These are phyloP conservation scores for Aegilops speltoides DNA, from an alignment of 176 grass and related monocot species.

Conservation along the genomic window DNA sequence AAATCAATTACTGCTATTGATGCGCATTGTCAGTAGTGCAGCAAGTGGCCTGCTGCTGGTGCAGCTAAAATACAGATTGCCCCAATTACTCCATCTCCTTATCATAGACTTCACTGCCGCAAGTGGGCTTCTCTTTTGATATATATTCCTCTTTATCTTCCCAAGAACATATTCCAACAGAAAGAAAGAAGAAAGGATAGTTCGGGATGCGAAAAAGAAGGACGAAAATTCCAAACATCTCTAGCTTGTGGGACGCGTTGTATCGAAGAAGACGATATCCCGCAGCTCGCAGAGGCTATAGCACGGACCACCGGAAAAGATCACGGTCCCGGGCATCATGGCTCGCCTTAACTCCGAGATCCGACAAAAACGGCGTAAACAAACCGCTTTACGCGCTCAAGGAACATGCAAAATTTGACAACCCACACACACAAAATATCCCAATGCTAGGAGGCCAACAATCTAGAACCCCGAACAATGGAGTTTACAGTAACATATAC, in stretches of 20 bases:
- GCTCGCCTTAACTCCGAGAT: neutral
- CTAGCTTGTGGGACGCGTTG: neutral
- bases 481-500: neutral
- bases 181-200: neutral
- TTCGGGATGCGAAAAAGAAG: neutral
- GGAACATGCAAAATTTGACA: neutral
- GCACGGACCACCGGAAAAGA: neutral
- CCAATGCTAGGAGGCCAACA: neutral
- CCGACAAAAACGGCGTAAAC: neutral
- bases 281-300: slow-evolving; percentile 8
- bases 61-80: neutral
- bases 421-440: neutral
- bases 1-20: neutral
- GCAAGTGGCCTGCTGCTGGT: slow-evolving; percentile 16
- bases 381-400: neutral
- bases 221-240: neutral
- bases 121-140: slow-evolving; percentile 4
- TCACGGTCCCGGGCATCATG: slow-evolving; percentile 29
- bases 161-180: slow-evolving; percentile 25
- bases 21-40: slow-evolving; percentile 12
- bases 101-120: slow-evolving; percentile 12
- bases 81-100: neutral
- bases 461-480: neutral
- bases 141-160: neutral
- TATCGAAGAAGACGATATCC: neutral